A percentile compares a stretch with the other conserved stretches of the same genome.
Conservation (phyloP, 371 early-diverging fungal species). For the Chytridiales sp. region DNA sequence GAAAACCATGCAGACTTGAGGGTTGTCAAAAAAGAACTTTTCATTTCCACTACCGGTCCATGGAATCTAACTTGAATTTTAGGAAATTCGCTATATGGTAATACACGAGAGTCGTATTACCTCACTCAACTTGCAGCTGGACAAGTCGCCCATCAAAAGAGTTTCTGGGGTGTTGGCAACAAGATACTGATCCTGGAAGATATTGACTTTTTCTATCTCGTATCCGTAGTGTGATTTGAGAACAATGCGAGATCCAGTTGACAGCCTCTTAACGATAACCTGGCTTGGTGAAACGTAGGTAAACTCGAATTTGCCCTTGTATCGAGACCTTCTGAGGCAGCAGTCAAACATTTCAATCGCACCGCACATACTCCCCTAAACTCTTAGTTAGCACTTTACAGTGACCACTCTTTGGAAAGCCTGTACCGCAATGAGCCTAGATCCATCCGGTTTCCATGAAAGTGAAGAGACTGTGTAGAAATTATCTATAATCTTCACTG, state of each 20-base stretch:
- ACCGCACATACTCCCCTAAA: slow-evolving; percentile 52
- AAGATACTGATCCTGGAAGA: slow-evolving; percentile 59
- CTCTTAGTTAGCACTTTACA: slow-evolving; percentile 19
- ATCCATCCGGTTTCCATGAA: slow-evolving; percentile 60
- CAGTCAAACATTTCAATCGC: slow-evolving; percentile 58
- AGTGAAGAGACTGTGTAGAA: slow-evolving; percentile 50
- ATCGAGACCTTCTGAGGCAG: slow-evolving; percentile 52
- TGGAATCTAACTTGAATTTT: slow-evolving; percentile 35
- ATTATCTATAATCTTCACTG: slow-evolving; percentile 47
- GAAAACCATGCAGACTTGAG: slow-evolving; percentile 57
- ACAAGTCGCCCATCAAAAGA: slow-evolving; percentile 56
- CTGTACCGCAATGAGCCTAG: slow-evolving; percentile 47
- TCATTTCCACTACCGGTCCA: slow-evolving; percentile 54
- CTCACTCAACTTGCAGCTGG: slow-evolving; percentile 53
- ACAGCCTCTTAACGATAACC: slow-evolving; percentile 60
- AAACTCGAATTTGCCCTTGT: slow-evolving; percentile 63
- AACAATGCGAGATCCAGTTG: slow-evolving; percentile 56
- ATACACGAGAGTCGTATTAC: slow-evolving; percentile 23
- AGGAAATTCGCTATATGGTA: neutral
- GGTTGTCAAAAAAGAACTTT: slow-evolving; percentile 55
- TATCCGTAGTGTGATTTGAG: slow-evolving; percentile 58
- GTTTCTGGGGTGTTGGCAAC: slow-evolving; percentile 58
- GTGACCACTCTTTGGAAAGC: neutral
- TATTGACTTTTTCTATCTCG: slow-evolving; percentile 58
- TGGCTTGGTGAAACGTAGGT: slow-evolving; percentile 57